Evolutionary conservation across 768 basidiomycete genomes (phyloP).

Genomic region (Tylopilus intermedius): DNA sequence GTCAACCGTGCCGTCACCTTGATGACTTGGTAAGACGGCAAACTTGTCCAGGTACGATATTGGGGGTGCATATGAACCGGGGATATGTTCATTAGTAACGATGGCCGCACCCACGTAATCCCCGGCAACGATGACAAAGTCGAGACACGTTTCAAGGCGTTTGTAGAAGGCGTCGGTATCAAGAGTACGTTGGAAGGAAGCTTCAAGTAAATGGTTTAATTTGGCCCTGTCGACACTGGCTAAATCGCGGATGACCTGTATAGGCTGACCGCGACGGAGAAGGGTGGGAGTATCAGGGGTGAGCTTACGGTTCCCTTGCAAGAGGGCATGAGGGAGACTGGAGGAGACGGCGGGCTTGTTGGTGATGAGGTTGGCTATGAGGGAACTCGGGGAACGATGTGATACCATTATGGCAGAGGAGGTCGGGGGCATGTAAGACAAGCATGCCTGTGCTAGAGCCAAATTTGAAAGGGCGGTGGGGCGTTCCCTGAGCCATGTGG

Average conservation of each 20-base stretch:
- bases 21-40: constrained; percentile 88
- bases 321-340: constrained; percentile 87
- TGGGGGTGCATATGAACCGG: constrained; percentile 34
- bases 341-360: constrained; percentile 97
- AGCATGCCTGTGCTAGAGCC: constrained; percentile 76
- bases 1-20: constrained; percentile 98
- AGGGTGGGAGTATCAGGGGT: constrained; percentile 91
- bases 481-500: constrained; percentile 68
- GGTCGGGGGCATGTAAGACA: constrained; percentile 86
- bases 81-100: constrained; percentile 63
- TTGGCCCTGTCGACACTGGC: constrained; percentile 70
- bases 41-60: constrained; percentile 98
- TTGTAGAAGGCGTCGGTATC: constrained; percentile 71
- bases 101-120: constrained; percentile 95
- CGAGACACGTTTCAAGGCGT: constrained; percentile 71
- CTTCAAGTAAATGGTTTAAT: constrained; percentile 78
- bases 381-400: constrained; percentile 89
- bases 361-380: constrained; percentile 96
- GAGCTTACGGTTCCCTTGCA: constrained; percentile 81
- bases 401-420: constrained; percentile 97
- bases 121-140: constrained; percentile 90
- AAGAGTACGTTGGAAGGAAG: constrained; percentile 74
- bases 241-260: constrained; percentile 70
- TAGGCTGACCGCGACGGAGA: constrained; percentile 80
- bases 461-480: constrained; percentile 87